A percentile compares a stretch with the other conserved stretches of the same genome.
These are phyloP conservation scores for Eremochloa ophiuroides DNA, from an alignment of 176 grass and related monocot species.

Conservation along the genomic window DNA sequence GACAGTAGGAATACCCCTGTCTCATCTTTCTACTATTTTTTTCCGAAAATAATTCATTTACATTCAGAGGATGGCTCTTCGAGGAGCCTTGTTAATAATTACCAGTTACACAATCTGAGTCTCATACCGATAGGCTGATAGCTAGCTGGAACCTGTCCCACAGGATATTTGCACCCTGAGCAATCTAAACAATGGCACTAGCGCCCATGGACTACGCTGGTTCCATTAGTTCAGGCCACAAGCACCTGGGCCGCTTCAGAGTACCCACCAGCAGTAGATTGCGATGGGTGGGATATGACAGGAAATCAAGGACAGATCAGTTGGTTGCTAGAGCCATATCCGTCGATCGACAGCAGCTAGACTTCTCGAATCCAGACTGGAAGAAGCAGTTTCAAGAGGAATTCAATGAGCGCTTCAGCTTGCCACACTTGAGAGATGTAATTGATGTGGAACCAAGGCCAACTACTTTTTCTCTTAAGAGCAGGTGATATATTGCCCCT, in stretches of 20 bases:
- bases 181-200: conserved; percentile 48
- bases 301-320: conserved; percentile 12
- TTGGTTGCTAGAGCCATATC: conserved; percentile 39
- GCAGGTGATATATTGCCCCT: conserved; percentile 42
- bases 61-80: not conserved
- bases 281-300: not conserved
- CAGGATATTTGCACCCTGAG: conserved; percentile 27
- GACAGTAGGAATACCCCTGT: not conserved
- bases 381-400: conserved; percentile 85
- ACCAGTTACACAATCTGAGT: not conserved
- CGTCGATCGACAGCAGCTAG: conserved; percentile 31
- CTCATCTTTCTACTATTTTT: not conserved
- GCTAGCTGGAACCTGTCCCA: not conserved
- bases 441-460: conserved; percentile 66
- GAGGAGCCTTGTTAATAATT: not conserved
- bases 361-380: conserved; percentile 70
- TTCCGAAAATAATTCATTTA: not conserved
- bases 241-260: not conserved
- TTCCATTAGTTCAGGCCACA: conserved; percentile 17
- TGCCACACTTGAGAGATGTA: conserved; percentile 83
- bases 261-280: conserved; percentile 5
- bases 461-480: conserved; percentile 88
- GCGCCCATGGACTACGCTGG: conserved; percentile 34
- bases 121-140: conserved; percentile 28
- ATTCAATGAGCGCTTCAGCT: conserved; percentile 69